Percentiles rank a stretch among this genome's conserved stretches.
phyloP scores from a whole-genome alignment of 148 eudicot species.

The Amaranthus cruentus region DNA sequence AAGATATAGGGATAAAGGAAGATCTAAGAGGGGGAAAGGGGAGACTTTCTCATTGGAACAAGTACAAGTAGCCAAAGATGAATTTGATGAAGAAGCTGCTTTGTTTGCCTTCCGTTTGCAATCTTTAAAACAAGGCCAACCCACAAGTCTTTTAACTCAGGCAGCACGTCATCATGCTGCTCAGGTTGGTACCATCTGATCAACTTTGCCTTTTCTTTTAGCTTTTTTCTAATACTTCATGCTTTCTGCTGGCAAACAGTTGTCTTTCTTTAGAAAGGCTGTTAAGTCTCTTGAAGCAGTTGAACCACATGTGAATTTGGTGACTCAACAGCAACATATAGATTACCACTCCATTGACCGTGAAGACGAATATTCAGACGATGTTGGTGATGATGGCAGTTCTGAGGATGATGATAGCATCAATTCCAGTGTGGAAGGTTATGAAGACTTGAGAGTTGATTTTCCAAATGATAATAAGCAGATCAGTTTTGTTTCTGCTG shows the following conservation, averaged over 20 bases:
- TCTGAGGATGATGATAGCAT: conserved; percentile 31
- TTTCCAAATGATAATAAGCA: conserved; percentile 30
- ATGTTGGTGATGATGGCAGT: conserved; percentile 29
- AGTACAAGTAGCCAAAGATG: conserved; percentile 65
- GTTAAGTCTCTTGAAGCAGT: conserved; percentile 67
- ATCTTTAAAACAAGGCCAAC: conserved; percentile 88
- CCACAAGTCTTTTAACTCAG: conserved; percentile 92
- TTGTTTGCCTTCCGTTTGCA: conserved; percentile 80
- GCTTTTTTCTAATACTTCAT: not conserved
- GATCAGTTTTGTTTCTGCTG: conserved; percentile 31
- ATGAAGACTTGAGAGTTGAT: conserved; percentile 59
- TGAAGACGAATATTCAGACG: conserved; percentile 54
- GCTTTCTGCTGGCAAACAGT: conserved; percentile 42
- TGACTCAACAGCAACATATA: conserved; percentile 76
- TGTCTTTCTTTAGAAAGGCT: conserved; percentile 75
- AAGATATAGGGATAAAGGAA: conserved; percentile 64
- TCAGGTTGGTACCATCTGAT: conserved; percentile 51
- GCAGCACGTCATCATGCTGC: conserved; percentile 97
- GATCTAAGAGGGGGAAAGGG: conserved; percentile 53
- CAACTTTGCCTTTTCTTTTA: not conserved
- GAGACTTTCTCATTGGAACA: conserved; percentile 57
- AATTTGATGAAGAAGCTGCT: conserved; percentile 79
- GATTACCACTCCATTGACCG: conserved; percentile 79
- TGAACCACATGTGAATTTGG: conserved; percentile 76
- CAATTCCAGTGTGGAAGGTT: conserved; percentile 36